phyloP scores from a whole-genome alignment of 495 filamentous ascomycete species.

The Lophiostoma macrostomum region DNA sequence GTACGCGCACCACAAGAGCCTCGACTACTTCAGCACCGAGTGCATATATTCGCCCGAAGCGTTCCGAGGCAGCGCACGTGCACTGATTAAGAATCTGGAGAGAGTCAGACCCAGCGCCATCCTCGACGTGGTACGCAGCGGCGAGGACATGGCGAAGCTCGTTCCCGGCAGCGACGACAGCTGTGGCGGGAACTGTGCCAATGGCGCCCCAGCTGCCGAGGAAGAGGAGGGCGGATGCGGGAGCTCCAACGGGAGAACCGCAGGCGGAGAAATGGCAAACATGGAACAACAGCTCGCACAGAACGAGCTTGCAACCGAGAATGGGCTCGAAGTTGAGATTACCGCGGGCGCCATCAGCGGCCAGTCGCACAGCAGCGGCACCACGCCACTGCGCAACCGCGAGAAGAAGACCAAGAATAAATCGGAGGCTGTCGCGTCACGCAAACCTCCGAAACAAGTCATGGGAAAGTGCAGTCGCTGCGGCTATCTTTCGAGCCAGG shows the following conservation, averaged over 20 bases:
- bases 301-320: constrained; percentile 57
- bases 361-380: constrained; percentile 35
- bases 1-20: constrained; percentile 90
- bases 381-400: not conserved
- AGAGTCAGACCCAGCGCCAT: constrained; percentile 90
- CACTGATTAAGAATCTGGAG: constrained; percentile 91
- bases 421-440: constrained; percentile 6
- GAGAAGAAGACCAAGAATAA: constrained; percentile 24
- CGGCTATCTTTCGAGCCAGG: constrained; percentile 93
- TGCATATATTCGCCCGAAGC: constrained; percentile 98
- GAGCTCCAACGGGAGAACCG: constrained; percentile 63
- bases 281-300: constrained; percentile 78
- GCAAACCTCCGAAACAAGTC: constrained; percentile 59
- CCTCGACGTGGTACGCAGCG: constrained; percentile 88
- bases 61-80: constrained; percentile 89
- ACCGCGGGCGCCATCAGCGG: constrained; percentile 35
- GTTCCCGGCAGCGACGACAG: constrained; percentile 60
- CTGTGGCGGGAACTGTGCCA: constrained; percentile 20
- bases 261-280: constrained; percentile 83
- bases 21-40: constrained; percentile 98
- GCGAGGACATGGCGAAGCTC: constrained; percentile 90
- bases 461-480: constrained; percentile 82
- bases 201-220: constrained; percentile 39
- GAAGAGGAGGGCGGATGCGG: constrained; percentile 75
- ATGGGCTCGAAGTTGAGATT: constrained; percentile 70